Conservation (phyloP, 1,139 yeast species). For the Pneumocystis sp. region DNA sequence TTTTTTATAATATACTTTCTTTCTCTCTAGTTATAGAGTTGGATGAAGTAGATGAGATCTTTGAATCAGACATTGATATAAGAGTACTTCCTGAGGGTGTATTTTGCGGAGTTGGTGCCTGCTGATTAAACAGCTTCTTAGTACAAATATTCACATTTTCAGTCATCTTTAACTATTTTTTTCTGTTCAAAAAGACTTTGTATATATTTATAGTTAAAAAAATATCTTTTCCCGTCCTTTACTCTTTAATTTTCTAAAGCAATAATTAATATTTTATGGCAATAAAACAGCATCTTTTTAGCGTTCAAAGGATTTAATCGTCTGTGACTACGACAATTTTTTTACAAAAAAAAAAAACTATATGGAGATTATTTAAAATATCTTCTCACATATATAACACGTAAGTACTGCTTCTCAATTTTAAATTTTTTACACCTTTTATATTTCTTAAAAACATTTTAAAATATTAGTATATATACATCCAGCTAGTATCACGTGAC, state of each 20-base stretch:
- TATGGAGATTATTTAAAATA: too few species aligned
- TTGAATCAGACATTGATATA: conserved; percentile 47
- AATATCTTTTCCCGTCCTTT: too few species aligned
- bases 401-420: neutral
- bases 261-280: neutral
- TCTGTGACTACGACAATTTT: neutral
- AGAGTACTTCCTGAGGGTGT: conserved; percentile 85
- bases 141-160: conserved; percentile 30
- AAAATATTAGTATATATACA: too few species aligned
- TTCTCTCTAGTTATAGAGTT: neutral
- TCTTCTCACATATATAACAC: too few species aligned
- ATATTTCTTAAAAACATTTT: too few species aligned
- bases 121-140: conserved; percentile 53
- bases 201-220: neutral
- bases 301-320: neutral
- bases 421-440: neutral
- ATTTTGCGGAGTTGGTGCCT: conserved; percentile 96
- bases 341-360: neutral
- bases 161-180: neutral
- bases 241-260: too few species aligned
- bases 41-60: neutral
- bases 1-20: neutral
- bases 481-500: neutral
- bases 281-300: too few species aligned
- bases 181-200: neutral